Evolutionary conservation across 768 basidiomycete species (phyloP).

Genomic region (Xerocomellus dryophilus): DNA sequence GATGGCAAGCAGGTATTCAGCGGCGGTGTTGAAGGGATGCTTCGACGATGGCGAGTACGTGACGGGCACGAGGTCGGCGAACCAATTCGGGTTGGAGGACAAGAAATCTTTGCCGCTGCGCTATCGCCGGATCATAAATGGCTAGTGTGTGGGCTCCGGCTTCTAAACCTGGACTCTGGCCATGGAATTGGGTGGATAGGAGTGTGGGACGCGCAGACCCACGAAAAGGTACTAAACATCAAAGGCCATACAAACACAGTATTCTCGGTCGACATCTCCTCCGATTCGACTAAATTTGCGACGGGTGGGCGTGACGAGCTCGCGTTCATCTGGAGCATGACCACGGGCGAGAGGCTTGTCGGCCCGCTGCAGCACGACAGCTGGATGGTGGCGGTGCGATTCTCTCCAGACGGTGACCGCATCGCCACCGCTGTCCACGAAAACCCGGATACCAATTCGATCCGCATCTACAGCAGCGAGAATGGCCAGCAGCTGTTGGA

Average conservation of each 20-base stretch:
- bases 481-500: constrained; percentile 1
- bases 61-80: neutral
- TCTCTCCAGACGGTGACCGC: constrained; percentile 5
- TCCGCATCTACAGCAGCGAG: constrained; percentile 2
- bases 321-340: neutral
- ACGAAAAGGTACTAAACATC: neutral
- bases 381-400: neutral
- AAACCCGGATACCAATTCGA: neutral
- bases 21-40: neutral
- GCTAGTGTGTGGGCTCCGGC: neutral
- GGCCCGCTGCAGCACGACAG: neutral
- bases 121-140: neutral
- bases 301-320: neutral
- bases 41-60: neutral
- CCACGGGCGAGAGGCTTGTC: neutral
- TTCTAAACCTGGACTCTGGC: too few relatives aligned
- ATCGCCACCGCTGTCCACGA: neutral
- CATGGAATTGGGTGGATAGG: neutral
- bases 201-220: neutral
- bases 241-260: neutral
- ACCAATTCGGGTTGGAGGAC: neutral
- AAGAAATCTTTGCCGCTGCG: neutral
- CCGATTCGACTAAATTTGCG: neutral
- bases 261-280: neutral
- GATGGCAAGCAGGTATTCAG: neutral